A percentile compares a stretch with the other conserved stretches of the same genome.
Evolutionary conservation across 1,139 yeast species (phyloP).

Genomic region (Pichia inconspicua): DNA sequence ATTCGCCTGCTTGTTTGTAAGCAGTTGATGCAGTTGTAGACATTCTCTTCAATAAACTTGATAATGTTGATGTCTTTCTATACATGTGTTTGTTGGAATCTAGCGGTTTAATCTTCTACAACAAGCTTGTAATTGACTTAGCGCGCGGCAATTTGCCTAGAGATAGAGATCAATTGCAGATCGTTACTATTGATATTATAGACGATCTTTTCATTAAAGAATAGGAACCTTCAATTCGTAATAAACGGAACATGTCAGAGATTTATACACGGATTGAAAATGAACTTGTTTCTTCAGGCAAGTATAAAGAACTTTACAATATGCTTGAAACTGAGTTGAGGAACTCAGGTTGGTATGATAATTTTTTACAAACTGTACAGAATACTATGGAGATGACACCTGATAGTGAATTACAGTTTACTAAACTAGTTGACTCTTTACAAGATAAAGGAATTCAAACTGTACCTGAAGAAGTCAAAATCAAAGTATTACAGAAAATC

Average conservation of each 20-base stretch:
- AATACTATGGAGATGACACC: constrained; percentile 29
- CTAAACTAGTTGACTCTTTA: constrained; percentile 42
- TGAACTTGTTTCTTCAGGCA: constrained; percentile 68
- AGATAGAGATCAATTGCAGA: too few species aligned
- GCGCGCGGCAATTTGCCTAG: background rate
- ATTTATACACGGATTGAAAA: constrained; percentile 60
- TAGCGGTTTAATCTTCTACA: background rate
- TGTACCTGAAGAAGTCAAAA: constrained; percentile 61
- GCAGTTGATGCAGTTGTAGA: background rate
- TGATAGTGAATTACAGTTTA: constrained; percentile 36
- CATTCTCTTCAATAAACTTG: background rate
- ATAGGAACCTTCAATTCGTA: too few species aligned
- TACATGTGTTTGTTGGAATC: background rate
- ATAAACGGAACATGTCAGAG: constrained; percentile 29
- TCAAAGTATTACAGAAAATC: constrained; percentile 51
- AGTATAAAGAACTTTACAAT: constrained; percentile 61
- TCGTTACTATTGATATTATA: too few species aligned
- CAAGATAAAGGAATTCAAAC: constrained; percentile 36
- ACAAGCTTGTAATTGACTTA: background rate
- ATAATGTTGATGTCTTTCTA: too few species aligned
- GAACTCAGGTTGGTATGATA: constrained; percentile 83
- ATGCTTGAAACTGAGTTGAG: constrained; percentile 55
- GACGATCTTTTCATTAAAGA: too few species aligned
- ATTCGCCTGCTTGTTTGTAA: constrained; percentile 7
- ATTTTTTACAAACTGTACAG: constrained; percentile 52